Evolutionary conservation across 2,329 filamentous ascomycete genomes (phyloP), one percentile per base, ranked within the genome.

Genomic region (Pseudopyricularia javanii): DNA sequence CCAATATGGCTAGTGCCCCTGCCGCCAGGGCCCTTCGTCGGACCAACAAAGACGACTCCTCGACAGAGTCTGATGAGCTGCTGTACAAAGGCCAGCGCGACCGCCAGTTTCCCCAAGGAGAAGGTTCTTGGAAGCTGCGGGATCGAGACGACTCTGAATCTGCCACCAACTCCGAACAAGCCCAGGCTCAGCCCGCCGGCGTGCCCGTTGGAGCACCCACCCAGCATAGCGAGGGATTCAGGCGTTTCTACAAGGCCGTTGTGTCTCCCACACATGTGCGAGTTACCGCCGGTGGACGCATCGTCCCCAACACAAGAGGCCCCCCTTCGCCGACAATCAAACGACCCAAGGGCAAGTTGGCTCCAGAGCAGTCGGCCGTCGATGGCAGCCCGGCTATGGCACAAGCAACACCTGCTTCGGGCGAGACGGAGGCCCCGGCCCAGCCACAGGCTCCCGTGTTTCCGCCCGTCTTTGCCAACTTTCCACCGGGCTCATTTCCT

Each of bases 171-270:
- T 34, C 30, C 12, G 50, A 50, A 30, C 33, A 34, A 34, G 14
- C 26, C 7, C 26, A 34, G 45, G 66, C 62, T 43, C 74, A 75
- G 48, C 77, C 78, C 7, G 66, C 80, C 34, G 67, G 74, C 50
- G 79, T 79, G 22, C 80, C 80, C 11, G 64, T 71, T 20, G 76
- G 72, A 8, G 63, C 76, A 33, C 66, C 64, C 35, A 74, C 77
- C 26, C 80, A 84, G 62, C 75, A 77, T 58, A 74, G 74, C 33
- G 79, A 84, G 62, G 82, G 82, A n/a, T 85, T 85, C 58, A 76
- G 82, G 62, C 73, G 76, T 51, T 85, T 85, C 61, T 84, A 81
- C 67, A 80, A 82, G 61, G 80, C 81, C 11, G 82, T 85, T n/a
- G 74, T 79, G 4, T 85, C 82, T 33, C 82, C 82, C 7, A 82